Evolutionary conservation across 1,284 basidiomycete species (phyloP), one percentile per base, ranked within the genome.

Genomic region (Tremellales sp.): DNA sequence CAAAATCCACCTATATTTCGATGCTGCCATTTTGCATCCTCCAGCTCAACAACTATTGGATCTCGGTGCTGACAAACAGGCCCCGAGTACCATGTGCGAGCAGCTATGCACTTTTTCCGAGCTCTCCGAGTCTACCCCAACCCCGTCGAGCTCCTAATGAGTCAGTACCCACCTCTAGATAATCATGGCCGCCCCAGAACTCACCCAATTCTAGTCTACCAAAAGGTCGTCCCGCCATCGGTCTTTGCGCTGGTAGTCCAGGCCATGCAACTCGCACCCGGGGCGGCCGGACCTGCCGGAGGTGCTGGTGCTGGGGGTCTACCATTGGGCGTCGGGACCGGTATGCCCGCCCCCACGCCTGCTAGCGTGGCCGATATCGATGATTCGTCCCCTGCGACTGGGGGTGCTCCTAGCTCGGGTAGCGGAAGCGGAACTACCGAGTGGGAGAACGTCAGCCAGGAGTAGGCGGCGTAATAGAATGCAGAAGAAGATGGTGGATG

Each of bases 71-170:
- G 47, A 58, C 43, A 26, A 0, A 4, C 59, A 93, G 90, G 89
- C 37, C 85, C 87, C 41, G 75, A 80, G 35, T 84, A 84, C 73
- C 78, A 86, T 65, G 79, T 94, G 41, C 79, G 84, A 17, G 86
- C 94, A 6, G 92, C 96, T 24, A 77, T 89, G 65, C 83, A 86
- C 47, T 97, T 97, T 82, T 97, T 86, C 81, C 83, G 88, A 52
- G 94, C 91, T 4, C 82, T 97, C 56, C 83, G 89, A 52, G 92
- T 96, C 40, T 98, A 97, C 77, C 94, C 93, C 49, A 83, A 86
- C 43, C 90, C 91, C 10, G 82, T 91, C 40, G 92, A 97, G 72
- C 82, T 97, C 58, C 85, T 94, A 61, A 81, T 84, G 71, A 89
- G 73, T 75, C 40, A 61, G 74, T 54, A 39, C 4, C 15, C 13